Evolutionary conservation across 495 filamentous ascomycete species (phyloP).

Genomic region (Apodospora peruviana): DNA sequence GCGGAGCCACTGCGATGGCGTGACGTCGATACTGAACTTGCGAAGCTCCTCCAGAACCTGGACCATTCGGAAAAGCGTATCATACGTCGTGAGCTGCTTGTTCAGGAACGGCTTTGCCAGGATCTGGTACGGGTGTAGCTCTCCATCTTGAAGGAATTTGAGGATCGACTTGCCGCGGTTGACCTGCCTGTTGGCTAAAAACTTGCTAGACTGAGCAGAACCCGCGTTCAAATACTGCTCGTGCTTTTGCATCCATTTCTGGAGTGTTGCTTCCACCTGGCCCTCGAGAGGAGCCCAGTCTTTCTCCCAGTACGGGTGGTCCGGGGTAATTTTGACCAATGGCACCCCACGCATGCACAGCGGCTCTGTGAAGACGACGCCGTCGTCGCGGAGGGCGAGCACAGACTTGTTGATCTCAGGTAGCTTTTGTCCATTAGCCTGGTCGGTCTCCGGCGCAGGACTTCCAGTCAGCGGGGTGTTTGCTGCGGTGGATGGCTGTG

Average conservation of each 20-base stretch:
- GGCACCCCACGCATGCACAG: slow-evolving; percentile 39
- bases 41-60: slow-evolving; percentile 40
- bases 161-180: slow-evolving; percentile 40
- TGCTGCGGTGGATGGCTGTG: background rate
- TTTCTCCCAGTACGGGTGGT: slow-evolving; percentile 41
- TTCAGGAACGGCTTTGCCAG: slow-evolving; percentile 36
- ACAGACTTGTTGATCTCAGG: slow-evolving; percentile 33
- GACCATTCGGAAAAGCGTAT: slow-evolving; percentile 42
- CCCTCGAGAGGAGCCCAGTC: slow-evolving; percentile 34
- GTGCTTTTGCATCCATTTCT: slow-evolving; percentile 33
- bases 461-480: slow-evolving; percentile 11
- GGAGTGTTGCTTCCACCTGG: slow-evolving; percentile 23
- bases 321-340: slow-evolving; percentile 34
- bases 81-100: slow-evolving; percentile 38
- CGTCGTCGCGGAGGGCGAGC: slow-evolving; percentile 34
- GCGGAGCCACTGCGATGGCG: slow-evolving; percentile 42
- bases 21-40: slow-evolving; percentile 38
- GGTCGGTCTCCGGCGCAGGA: slow-evolving; percentile 12
- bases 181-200: slow-evolving; percentile 39
- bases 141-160: slow-evolving; percentile 34
- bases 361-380: slow-evolving; percentile 32
- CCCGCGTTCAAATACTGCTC: slow-evolving; percentile 16
- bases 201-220: slow-evolving; percentile 30
- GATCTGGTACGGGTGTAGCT: slow-evolving; percentile 46
- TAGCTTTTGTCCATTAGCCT: slow-evolving; percentile 6